Percentiles rank a stretch among this genome's conserved stretches.
Evolutionary conservation across 108 stramenopile genomes (phyloP).

Genomic region (Pseudonitzschia pungens): DNA sequence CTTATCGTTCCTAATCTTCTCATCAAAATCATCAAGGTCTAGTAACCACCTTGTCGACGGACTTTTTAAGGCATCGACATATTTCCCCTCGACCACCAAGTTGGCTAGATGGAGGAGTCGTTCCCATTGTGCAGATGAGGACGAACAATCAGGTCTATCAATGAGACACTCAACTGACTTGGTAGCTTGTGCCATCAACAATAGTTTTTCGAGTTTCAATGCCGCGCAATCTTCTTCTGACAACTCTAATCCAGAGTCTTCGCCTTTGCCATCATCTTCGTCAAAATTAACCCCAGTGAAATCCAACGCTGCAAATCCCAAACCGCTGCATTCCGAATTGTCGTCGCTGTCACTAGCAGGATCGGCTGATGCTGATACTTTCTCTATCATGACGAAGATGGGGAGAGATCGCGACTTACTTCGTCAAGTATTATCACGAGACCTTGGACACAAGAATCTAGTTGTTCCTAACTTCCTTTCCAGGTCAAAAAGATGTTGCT

Average conservation of each 20-base stretch:
- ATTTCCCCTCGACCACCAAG: slow-evolving; percentile 43
- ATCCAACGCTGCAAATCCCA: slow-evolving; percentile 63
- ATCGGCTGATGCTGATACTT: not conserved
- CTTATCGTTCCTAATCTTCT: not conserved
- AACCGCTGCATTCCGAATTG: slow-evolving; percentile 42
- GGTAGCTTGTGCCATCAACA: not conserved
- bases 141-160: not conserved
- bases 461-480: too few relatives aligned
- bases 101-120: slow-evolving; percentile 13
- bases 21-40: slow-evolving; percentile 7
- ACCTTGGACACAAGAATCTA: too few relatives aligned
- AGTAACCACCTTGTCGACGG: slow-evolving; percentile 35
- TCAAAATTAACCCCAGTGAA: slow-evolving; percentile 76
- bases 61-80: slow-evolving; percentile 53
- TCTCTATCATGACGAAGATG: not conserved
- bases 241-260: not conserved
- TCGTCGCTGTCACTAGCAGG: slow-evolving; percentile 15
- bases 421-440: too few relatives aligned
- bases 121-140: slow-evolving; percentile 15
- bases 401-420: not conserved
- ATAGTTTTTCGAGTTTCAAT: slow-evolving; percentile 26
- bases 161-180: not conserved
- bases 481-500: too few relatives aligned
- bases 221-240: slow-evolving; percentile 23
- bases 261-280: slow-evolving; percentile 22